Evolutionary conservation across 257 asterid genomes (phyloP), one percentile per base, ranked within the genome.

Genomic region (Sherardia arvensis): DNA sequence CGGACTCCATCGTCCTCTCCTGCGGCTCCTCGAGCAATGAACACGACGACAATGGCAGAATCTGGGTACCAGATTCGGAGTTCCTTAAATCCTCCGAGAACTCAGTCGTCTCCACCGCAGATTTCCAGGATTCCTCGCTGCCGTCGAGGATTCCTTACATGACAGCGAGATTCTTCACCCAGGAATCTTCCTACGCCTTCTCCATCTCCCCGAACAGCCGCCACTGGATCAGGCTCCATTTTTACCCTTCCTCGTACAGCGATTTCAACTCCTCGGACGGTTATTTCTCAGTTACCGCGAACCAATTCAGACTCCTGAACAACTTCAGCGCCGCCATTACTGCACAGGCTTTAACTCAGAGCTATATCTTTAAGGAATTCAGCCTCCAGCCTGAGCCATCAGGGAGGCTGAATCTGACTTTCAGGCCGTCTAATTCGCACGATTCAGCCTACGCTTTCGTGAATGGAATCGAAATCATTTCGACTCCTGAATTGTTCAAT

Each of bases 191-290:
- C 0, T 86, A 86, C 54, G 64, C 40, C 11, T 80, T 89, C 75
- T 14, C 68, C 0, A 25, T 84, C 59, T 78, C 86, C 5, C 77
- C 85, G 0, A 40, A 38, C 0, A 28, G 17, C 22, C 84, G 94
- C 48, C 87, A 89, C 55, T 84, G 83, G 83, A 69, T 89, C 17
- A 69, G 94, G 59, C 94, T 89, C 38, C 89, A 89, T 74, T 89
- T 86, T 69, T 86, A 89, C 58, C 95, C 97, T 1, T 62, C 90
- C 58, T 33, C 68, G 38, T 84, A 84, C 71, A 32, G 36, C 1
- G 62, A 71, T 28, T 66, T 73, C 40, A 75, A 80, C 53, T 33
- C 80, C 30, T 66, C 77, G 8, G 48, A 66, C 26, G 75, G 87
- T 1, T 77, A 76, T 49, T 81, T 89, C 76, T 74, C 88, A 0